Base-by-base conservation (phyloP, 345 rosid genomes). In the Aurinia saxatilis region DNA sequence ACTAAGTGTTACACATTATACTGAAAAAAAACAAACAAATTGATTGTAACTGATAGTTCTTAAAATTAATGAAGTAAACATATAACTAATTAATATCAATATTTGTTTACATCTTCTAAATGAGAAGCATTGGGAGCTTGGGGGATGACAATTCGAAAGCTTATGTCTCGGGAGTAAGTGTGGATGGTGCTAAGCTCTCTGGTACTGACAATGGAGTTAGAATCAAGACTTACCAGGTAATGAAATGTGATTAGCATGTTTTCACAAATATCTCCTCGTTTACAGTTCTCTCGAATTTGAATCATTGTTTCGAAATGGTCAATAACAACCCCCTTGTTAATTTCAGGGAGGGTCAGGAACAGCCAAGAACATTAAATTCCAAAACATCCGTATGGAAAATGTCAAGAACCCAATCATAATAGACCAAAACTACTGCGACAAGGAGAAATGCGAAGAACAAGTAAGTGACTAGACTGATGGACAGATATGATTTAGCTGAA, bases 181-280 rank as follows among this genome's bases (percentile, higher is more conserved):
- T 92, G 7, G 59, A 82, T 65, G 78, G 86, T 57, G 96, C 85
- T 35, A 82, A 68, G 75, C 49, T 92, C 51, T 71, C 78, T 31
- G 73, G 78, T 25, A 88, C 95, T 15, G 50, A 75, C 16, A 92
- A 92, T 69, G 98, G 98, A 15, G 85, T 92, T 14, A 81, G 98
- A 73, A 86, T 92, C 72, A 92, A 89, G 75, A 89, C 98, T 17
- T 92, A 88, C 77, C 96, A 86, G 90, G 97, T 82, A 35, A 51
- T 45, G 0, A 6, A 17, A 5, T 16, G 10, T 39, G 8, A 2
- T 48, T 9, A n/a, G n/a, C n/a, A 23, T 37, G 3, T 10, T 65
- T 35, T 8, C 36, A 42, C 8, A 50, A 67, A 49, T n/a, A 21
- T 1, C 15, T 14, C 7, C 30, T 31, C 50, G 47, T 16, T 23